Percentiles rank a stretch among this genome's conserved stretches.
phyloP scores from a whole-genome alignment of 768 basidiomycete species.

The Xerocomellus dryophilus region DNA sequence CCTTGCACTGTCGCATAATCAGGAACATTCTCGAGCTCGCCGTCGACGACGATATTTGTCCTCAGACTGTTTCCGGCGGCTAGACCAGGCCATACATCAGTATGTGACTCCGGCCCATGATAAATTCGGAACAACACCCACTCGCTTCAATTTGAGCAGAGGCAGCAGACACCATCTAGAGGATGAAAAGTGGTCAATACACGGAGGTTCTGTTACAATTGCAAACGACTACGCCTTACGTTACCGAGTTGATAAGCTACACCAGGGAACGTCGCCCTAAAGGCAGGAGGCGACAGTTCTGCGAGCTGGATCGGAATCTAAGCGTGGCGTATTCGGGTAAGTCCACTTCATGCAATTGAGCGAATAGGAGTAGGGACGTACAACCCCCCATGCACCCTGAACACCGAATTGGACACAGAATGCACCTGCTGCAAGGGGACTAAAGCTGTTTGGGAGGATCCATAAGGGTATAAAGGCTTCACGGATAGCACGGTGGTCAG shows the following conservation, averaged over 20 bases:
- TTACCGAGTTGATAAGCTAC: constrained; percentile 84
- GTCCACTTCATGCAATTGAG: neutral
- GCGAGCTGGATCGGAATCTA: constrained; percentile 74
- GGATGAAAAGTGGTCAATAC: neutral
- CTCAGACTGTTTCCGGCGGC: constrained; percentile 58
- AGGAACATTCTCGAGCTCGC: constrained; percentile 41
- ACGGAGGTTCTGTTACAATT: neutral
- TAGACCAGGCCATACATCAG: constrained; percentile 12
- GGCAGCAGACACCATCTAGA: constrained; percentile 63
- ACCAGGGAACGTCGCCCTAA: constrained; percentile 85
- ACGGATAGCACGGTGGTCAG: neutral
- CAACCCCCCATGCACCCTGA: constrained; percentile 88
- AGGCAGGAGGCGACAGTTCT: constrained; percentile 85
- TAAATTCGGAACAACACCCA: constrained; percentile 3
- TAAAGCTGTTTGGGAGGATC: constrained; percentile 72
- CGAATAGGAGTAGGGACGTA: constrained; percentile 34
- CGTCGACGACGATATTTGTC: constrained; percentile 46
- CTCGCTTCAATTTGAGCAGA: constrained; percentile 52
- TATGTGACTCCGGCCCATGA: neutral
- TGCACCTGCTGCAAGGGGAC: constrained; percentile 71
- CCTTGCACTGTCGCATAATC: constrained; percentile 81
- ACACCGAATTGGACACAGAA: constrained; percentile 87
- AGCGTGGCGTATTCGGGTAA: neutral
- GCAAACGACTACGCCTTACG: constrained; percentile 21
- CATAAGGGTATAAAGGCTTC: constrained; percentile 69